phyloP scores from a whole-genome alignment of 2,329 filamentous ascomycete genomes.

The Ophiocordyceps robertsii region DNA sequence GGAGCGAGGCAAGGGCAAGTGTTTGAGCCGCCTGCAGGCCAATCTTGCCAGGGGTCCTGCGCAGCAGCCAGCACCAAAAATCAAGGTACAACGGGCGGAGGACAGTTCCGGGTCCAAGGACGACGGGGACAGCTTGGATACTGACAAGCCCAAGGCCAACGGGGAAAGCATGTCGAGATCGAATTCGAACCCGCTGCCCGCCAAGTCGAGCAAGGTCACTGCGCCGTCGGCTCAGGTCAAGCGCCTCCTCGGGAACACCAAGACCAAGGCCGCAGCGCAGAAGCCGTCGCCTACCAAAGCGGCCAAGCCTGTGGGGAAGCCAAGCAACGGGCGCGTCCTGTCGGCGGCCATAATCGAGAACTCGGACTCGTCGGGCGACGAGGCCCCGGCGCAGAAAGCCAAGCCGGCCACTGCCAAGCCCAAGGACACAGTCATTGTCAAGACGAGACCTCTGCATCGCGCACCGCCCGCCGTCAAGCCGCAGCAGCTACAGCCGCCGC shows the following conservation, averaged over 20 bases:
- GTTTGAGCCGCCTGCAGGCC: conserved; percentile 47
- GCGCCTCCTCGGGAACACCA: conserved; percentile 28
- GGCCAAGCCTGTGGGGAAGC: conserved; percentile 17
- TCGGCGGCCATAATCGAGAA: conserved; percentile 45
- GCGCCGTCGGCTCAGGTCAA: conserved; percentile 43
- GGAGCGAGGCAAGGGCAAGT: conserved; percentile 44
- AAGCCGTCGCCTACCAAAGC: conserved; percentile 29
- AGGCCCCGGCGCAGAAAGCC: conserved; percentile 18
- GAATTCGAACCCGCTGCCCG: conserved; percentile 33
- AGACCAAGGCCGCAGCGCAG: conserved; percentile 17
- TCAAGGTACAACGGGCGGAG: conserved; percentile 36
- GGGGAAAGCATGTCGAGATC: conserved; percentile 34
- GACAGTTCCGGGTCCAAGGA: conserved; percentile 28
- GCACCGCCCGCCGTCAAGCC: conserved; percentile 14
- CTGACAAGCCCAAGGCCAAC: conserved; percentile 16
- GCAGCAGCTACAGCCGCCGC: conserved; percentile 6
- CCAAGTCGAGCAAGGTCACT: conserved; percentile 43
- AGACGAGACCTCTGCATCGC: conserved; percentile 17
- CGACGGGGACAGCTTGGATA: conserved; percentile 15
- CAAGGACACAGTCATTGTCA: conserved; percentile 19
- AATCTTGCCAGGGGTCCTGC: conserved; percentile 37
- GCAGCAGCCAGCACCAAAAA: conserved; percentile 32
- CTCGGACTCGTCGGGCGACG: conserved; percentile 40
- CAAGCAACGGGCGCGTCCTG: conserved; percentile 30
- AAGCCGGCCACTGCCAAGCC: conserved; percentile 13